Evolutionary conservation across 257 asterid species (phyloP), one percentile per base, ranked within the genome.

Genomic region (Datura wrightii): DNA sequence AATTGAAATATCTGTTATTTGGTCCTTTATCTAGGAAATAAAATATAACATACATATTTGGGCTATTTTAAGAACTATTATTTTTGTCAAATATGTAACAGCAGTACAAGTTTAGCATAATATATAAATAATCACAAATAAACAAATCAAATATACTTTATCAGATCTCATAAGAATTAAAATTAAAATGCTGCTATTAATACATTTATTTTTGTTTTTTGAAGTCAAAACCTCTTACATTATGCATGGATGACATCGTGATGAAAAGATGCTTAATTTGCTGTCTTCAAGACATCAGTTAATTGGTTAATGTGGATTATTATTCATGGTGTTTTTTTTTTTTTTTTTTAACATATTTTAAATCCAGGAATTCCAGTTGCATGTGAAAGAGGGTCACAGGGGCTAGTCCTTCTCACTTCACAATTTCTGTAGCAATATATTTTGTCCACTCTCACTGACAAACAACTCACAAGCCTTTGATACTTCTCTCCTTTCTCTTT

Each of bases 381-480:
- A 76, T 76, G 82, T 76, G 82, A 76, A 31, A 50, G 79, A 24
- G 82, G 87, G 85, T 59, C 7, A 56, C 19, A 54, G 41, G 79
- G 34, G 39, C 53, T 46, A 36, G 50, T 69, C 24, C 74, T 13
- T 16, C 66, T 18, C 60, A 42, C 48, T 56, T 37, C 63, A 67
- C 82, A 76, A 24, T 24, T 24, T 24, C 31, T 24, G 31, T 24
- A 24, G 31, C 31, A 24, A 71, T 87, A 66, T 87, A 46, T 82
- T 53, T 85, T 76, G 80, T 79, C 79, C 31, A 52, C 34, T 65
- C 66, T 74, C 83, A 55, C 90, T 85, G 86, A 69, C 79, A 66
- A 63, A 83, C 88, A 85, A 14, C 69, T 79, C 86, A 84, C 87
- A 82, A 86, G 79, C 87, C 67, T 42, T 79, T 76, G 54, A 9